Evolutionary conservation across 164 flowering plant genomes (phyloP).

Genomic region (Dillenia turbinata): DNA sequence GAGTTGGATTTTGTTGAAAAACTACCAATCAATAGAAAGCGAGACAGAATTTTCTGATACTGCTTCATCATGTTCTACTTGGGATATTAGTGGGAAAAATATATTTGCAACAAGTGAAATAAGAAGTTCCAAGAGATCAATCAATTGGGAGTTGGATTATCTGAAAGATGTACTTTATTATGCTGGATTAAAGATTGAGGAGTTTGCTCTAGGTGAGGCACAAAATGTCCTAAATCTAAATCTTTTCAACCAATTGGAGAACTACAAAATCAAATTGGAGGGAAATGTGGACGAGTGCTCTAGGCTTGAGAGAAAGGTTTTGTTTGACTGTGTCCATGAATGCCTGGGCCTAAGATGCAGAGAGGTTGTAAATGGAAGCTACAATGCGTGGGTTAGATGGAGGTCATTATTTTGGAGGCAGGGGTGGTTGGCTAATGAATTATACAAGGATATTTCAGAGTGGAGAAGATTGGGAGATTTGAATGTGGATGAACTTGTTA

Average conservation of each 20-base stretch:
- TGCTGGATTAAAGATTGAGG: slow-evolving; percentile 25
- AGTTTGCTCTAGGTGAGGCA: slow-evolving; percentile 24
- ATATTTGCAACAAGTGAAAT: background rate
- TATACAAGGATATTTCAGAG: slow-evolving; percentile 38
- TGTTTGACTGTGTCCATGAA: slow-evolving; percentile 51
- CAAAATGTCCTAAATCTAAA: slow-evolving; percentile 19
- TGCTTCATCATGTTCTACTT: slow-evolving; percentile 22
- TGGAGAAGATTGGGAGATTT: slow-evolving; percentile 38
- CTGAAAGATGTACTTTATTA: slow-evolving; percentile 24
- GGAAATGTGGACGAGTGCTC: slow-evolving; percentile 18
- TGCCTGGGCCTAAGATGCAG: slow-evolving; percentile 23
- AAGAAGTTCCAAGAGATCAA: slow-evolving; percentile 7
- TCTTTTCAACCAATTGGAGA: slow-evolving; percentile 41
- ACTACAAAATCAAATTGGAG: slow-evolving; percentile 11
- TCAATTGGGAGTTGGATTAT: slow-evolving; percentile 44
- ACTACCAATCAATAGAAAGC: slow-evolving; percentile 5
- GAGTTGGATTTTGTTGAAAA: slow-evolving; percentile 10
- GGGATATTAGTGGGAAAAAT: slow-evolving; percentile 5
- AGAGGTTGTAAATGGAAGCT: slow-evolving; percentile 23
- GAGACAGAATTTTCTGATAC: slow-evolving; percentile 27
- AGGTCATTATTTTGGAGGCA: slow-evolving; percentile 15
- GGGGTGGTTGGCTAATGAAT: slow-evolving; percentile 36
- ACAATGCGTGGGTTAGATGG: slow-evolving; percentile 31
- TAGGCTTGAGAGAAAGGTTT: slow-evolving; percentile 31
- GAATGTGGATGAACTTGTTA: slow-evolving; percentile 64